phyloP scores from a whole-genome alignment of 805 yeast genomes.

The Diddensiella transvaalensis region DNA sequence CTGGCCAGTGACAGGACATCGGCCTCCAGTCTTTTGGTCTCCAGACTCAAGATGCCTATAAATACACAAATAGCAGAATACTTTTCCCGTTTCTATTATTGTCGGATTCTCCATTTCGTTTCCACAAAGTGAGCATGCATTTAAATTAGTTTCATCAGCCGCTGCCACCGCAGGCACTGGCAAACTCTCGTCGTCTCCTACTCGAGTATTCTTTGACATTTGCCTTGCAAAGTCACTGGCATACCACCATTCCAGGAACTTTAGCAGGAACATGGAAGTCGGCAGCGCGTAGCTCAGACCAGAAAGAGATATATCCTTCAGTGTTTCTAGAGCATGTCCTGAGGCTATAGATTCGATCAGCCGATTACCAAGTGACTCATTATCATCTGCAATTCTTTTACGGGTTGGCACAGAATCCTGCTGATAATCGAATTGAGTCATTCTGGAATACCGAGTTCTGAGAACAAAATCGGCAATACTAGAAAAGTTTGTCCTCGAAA shows the following conservation, averaged over 20 bases:
- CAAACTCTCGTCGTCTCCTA: slow-evolving; percentile 23
- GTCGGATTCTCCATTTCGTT: slow-evolving; percentile 71
- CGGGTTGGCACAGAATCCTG: slow-evolving; percentile 10
- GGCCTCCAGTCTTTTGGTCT: slow-evolving; percentile 50
- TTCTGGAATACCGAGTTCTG: slow-evolving; percentile 61
- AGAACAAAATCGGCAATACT: slow-evolving; percentile 58
- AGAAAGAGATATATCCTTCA: slow-evolving; percentile 22
- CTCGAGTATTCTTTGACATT: slow-evolving; percentile 42
- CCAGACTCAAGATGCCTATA: slow-evolving; percentile 55
- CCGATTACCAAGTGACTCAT: slow-evolving; percentile 10
- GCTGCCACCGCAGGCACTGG: slow-evolving; percentile 21
- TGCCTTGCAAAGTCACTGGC: slow-evolving; percentile 66
- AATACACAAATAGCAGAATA: slow-evolving; percentile 85
- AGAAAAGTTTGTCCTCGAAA: slow-evolving; percentile 64
- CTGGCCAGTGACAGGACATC: slow-evolving; percentile 81
- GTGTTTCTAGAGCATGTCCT: slow-evolving; percentile 33
- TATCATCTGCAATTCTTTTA: slow-evolving; percentile 4
- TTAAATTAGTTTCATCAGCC: slow-evolving; percentile 18
- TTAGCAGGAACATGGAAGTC: slow-evolving; percentile 71
- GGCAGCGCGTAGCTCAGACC: slow-evolving; percentile 55
- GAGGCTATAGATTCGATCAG: slow-evolving; percentile 20
- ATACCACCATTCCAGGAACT: slow-evolving; percentile 92
- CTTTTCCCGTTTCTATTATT: slow-evolving; percentile 85
- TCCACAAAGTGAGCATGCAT: slow-evolving; percentile 68
- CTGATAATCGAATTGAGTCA: slow-evolving; percentile 36